A percentile compares a stretch with the other conserved stretches of the same genome.
phyloP scores from a whole-genome alignment of 2,329 filamentous ascomycete species.

The Monilinia laxa region DNA sequence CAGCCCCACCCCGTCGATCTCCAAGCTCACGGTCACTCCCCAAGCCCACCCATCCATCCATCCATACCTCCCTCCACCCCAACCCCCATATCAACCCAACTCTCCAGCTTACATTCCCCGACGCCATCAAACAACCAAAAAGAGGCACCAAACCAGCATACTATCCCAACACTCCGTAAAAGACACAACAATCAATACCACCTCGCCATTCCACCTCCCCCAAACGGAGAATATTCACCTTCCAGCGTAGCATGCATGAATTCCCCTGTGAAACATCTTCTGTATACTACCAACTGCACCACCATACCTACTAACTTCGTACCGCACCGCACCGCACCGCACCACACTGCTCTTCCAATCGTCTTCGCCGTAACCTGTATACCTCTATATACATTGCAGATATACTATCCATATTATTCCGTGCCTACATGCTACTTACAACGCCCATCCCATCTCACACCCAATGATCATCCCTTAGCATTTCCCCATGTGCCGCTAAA shows the following conservation, averaged over 20 bases:
- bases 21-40: too few relatives aligned
- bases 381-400: not conserved
- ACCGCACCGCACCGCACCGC: too few relatives aligned
- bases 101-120: not conserved
- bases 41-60: not conserved
- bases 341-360: too few relatives aligned
- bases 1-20: too few relatives aligned
- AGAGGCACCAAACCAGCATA: too few relatives aligned
- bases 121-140: too few relatives aligned
- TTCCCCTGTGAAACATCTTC: not conserved
- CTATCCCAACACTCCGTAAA: not conserved
- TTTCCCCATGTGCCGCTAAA: too few relatives aligned
- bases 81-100: not conserved
- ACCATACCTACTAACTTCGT: not conserved
- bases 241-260: conserved; percentile 1
- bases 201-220: not conserved
- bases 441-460: not conserved
- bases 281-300: too few relatives aligned
- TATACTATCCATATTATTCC: not conserved
- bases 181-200: too few relatives aligned
- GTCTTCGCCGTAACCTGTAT: not conserved
- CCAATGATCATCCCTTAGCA: not conserved
- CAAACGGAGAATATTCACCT: conserved; percentile 1
- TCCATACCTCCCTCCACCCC: not conserved
- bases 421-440: not conserved